These are phyloP conservation scores for Hymenoscyphus albidus DNA, from an alignment of 2,329 filamentous ascomycete species.

Conservation along the genomic window DNA sequence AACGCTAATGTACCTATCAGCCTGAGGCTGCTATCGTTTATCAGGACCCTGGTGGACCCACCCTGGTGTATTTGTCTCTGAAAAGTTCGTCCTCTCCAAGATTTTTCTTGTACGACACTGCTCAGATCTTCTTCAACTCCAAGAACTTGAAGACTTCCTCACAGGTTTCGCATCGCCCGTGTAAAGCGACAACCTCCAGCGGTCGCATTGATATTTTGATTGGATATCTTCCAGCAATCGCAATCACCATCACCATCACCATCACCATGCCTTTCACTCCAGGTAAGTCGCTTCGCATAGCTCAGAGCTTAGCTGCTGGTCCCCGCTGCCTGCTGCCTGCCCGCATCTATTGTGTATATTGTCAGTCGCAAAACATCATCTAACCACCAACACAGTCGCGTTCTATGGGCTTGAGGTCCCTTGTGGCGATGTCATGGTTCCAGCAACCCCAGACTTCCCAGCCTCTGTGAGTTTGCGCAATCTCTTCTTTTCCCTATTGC, in stretches of 20 bases:
- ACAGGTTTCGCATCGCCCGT: not conserved
- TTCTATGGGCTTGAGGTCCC: conserved; percentile 92
- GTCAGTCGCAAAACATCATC: conserved; percentile 12
- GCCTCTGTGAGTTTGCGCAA: conserved; percentile 65
- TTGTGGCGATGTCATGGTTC: conserved; percentile 75
- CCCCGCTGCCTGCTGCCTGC: not conserved
- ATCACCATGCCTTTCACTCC: conserved; percentile 49
- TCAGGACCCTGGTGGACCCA: not conserved
- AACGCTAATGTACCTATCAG: not conserved
- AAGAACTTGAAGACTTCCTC: conserved; percentile 3
- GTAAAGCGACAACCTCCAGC: not conserved
- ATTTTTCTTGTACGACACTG: conserved; percentile 9
- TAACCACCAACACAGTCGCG: conserved; percentile 54
- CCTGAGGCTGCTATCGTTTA: not conserved
- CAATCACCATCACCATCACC: conserved; percentile 36
- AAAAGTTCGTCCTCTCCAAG: not conserved
- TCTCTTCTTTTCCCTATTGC: not conserved
- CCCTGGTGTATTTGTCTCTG: not conserved
- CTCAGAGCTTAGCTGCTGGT: not conserved
- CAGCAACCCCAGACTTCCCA: conserved; percentile 73
- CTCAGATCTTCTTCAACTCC: conserved; percentile 1
- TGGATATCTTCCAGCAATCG: conserved; percentile 23
- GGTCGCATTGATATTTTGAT: not conserved
- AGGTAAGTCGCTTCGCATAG: conserved; percentile 23
- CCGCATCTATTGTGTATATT: not conserved